phyloP scores from a whole-genome alignment of 1,139 yeast species.

The Pneumocystis sp. region DNA sequence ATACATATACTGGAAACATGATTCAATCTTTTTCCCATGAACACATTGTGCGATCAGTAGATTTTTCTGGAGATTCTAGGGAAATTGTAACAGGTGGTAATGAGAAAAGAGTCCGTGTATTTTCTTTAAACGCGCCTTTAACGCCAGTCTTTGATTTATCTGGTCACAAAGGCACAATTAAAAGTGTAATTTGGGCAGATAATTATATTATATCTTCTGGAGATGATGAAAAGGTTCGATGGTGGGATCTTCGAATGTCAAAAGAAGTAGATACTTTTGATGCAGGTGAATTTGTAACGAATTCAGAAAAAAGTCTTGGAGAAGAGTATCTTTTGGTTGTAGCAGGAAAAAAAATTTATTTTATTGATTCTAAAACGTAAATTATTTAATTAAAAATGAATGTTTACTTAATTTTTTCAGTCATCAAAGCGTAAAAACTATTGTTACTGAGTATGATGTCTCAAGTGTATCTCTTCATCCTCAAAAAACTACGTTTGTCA shows the following conservation, averaged over 20 bases:
- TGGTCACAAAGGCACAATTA: conserved; percentile 14
- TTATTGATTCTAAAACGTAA: conserved; percentile 17
- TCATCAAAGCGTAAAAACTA: conserved; percentile 16
- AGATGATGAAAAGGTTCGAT: conserved; percentile 20
- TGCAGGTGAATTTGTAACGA: conserved; percentile 5
- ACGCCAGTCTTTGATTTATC: conserved; percentile 11
- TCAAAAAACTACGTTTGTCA: conserved; percentile 19
- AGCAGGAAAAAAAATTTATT: conserved; percentile 19
- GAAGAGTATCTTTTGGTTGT: conserved; percentile 19
- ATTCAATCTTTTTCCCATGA: conserved; percentile 21
- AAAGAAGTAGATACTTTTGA: conserved; percentile 8
- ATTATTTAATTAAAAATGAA: not conserved
- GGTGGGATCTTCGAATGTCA: conserved; percentile 22
- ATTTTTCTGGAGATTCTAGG: conserved; percentile 12
- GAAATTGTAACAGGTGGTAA: conserved; percentile 16
- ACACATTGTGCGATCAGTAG: conserved; percentile 23
- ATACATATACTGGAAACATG: conserved; percentile 20
- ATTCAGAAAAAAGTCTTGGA: conserved; percentile 7
- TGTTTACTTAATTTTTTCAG: conserved; percentile 2
- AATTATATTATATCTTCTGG: conserved; percentile 19
- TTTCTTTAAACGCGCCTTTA: conserved; percentile 12
- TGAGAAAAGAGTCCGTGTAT: conserved; percentile 15
- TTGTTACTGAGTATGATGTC: conserved; percentile 21
- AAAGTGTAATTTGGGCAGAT: conserved; percentile 15
- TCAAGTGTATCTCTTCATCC: conserved; percentile 21